phyloP scores from a whole-genome alignment of 768 basidiomycete genomes.

The Collybia sordida region DNA sequence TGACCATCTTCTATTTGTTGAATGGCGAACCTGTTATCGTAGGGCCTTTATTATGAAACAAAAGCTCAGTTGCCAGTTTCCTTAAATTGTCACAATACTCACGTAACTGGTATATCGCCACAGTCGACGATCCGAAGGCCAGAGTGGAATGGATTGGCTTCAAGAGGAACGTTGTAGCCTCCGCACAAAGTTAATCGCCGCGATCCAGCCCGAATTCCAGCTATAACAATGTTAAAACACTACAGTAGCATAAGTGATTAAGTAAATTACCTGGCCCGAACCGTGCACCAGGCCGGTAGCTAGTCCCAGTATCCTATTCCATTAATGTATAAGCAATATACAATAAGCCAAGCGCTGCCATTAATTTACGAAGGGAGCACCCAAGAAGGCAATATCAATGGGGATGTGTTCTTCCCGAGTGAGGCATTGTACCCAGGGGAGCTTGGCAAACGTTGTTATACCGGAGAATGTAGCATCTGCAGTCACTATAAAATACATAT shows the following conservation, averaged over 20 bases:
- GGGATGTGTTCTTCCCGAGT: constrained; percentile 52
- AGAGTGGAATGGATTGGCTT: constrained; percentile 68
- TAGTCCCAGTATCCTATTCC: constrained; percentile 65
- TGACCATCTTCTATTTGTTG: constrained; percentile 75
- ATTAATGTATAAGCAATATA: neutral
- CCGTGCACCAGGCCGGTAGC: constrained; percentile 80
- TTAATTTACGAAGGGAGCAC: constrained; percentile 66
- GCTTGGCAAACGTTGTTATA: constrained; percentile 81
- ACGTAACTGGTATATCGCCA: constrained; percentile 73
- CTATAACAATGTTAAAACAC: constrained; percentile 16
- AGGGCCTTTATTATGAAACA: constrained; percentile 39
- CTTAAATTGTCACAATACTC: neutral
- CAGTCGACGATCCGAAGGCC: constrained; percentile 75
- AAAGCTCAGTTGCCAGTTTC: too few relatives aligned
- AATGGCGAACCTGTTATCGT: constrained; percentile 73
- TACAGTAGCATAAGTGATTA: neutral
- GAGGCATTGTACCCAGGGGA: constrained; percentile 84
- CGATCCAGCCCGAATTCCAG: constrained; percentile 78
- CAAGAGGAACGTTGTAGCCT: constrained; percentile 76
- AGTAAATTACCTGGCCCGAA: constrained; percentile 61
- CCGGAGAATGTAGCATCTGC: constrained; percentile 82
- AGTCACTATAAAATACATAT: constrained; percentile 44
- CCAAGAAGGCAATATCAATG: constrained; percentile 84
- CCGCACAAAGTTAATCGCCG: constrained; percentile 74
- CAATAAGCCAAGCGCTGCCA: neutral